Conservation (phyloP, 1,284 basidiomycete genomes). For the Microbotryum silenes-acaulis region DNA sequence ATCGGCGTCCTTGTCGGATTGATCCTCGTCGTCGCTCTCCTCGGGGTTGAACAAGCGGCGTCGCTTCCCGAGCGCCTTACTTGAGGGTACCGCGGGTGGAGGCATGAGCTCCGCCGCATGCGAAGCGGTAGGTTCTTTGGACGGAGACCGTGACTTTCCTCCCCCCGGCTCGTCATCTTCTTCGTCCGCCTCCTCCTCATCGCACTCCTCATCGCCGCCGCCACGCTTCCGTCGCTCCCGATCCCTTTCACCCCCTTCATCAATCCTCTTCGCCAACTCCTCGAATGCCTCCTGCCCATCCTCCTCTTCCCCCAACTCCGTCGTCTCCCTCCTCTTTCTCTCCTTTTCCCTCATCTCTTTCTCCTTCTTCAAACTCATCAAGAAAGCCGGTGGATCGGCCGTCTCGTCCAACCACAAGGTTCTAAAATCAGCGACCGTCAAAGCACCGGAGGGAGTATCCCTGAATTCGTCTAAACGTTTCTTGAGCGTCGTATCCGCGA, state of each 20-base stretch:
- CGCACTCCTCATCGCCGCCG: slow-evolving; percentile 13
- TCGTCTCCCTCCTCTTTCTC: slow-evolving; percentile 21
- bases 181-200: slow-evolving; percentile 4
- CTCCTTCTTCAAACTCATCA: slow-evolving; percentile 62
- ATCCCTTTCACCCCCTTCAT: slow-evolving; percentile 23
- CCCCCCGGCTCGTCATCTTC: background rate
- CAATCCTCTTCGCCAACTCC: slow-evolving; percentile 15
- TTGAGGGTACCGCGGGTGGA: slow-evolving; percentile 15
- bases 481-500: slow-evolving; percentile 85
- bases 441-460: slow-evolving; percentile 70
- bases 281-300: slow-evolving; percentile 20
- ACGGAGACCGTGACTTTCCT: background rate
- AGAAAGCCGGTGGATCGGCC: slow-evolving; percentile 81
- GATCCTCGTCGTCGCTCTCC: slow-evolving; percentile 1
- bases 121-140: background rate
- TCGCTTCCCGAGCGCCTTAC: slow-evolving; percentile 23
- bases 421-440: slow-evolving; percentile 86
- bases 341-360: slow-evolving; percentile 48
- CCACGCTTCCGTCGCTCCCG: slow-evolving; percentile 8
- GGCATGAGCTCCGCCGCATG: slow-evolving; percentile 15
- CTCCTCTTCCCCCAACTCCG: slow-evolving; percentile 20
- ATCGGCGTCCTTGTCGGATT: slow-evolving; percentile 23
- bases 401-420: slow-evolving; percentile 86
- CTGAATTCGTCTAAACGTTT: slow-evolving; percentile 96
- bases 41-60: slow-evolving; percentile 3